A percentile compares a stretch with the other conserved stretches of the same genome.
Conservation (phyloP, 2,329 filamentous ascomycete species). For the Zymoseptoria pseudotritici region DNA sequence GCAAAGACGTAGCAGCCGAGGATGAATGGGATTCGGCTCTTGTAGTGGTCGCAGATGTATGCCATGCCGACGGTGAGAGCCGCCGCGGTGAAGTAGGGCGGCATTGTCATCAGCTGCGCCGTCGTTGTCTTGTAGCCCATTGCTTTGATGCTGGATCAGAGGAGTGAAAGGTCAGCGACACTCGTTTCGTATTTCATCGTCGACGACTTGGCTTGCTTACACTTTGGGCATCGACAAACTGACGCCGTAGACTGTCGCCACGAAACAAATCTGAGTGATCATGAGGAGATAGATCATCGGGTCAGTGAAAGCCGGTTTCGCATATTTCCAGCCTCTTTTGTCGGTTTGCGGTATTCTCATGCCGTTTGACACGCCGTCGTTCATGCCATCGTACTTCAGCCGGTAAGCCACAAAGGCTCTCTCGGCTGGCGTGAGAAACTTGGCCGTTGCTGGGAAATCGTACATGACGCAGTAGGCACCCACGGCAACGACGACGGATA, state of each 20-base stretch:
- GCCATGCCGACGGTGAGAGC: background rate
- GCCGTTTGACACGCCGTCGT: slow-evolving; percentile 1
- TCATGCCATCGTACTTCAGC: slow-evolving; percentile 14
- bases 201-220: background rate
- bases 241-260: slow-evolving; percentile 41
- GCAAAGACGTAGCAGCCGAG: slow-evolving; percentile 6
- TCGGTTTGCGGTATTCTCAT: slow-evolving; percentile 15
- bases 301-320: slow-evolving; percentile 35
- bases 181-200: background rate
- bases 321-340: slow-evolving; percentile 31
- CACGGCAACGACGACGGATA: slow-evolving; percentile 44
- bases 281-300: background rate
- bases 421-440: slow-evolving; percentile 35
- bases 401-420: slow-evolving; percentile 16
- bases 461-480: slow-evolving; percentile 48
- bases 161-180: background rate
- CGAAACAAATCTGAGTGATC: slow-evolving; percentile 7
- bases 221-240: slow-evolving; percentile 25
- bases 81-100: slow-evolving; percentile 32
- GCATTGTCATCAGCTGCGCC: slow-evolving; percentile 40
- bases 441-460: slow-evolving; percentile 44
- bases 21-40: background rate
- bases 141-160: slow-evolving; percentile 8
- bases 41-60: background rate
- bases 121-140: slow-evolving; percentile 38